Percentiles rank a stretch among this genome's conserved stretches.
phyloP scores from a whole-genome alignment of 768 basidiomycete species.

The Boletus patriciae region DNA sequence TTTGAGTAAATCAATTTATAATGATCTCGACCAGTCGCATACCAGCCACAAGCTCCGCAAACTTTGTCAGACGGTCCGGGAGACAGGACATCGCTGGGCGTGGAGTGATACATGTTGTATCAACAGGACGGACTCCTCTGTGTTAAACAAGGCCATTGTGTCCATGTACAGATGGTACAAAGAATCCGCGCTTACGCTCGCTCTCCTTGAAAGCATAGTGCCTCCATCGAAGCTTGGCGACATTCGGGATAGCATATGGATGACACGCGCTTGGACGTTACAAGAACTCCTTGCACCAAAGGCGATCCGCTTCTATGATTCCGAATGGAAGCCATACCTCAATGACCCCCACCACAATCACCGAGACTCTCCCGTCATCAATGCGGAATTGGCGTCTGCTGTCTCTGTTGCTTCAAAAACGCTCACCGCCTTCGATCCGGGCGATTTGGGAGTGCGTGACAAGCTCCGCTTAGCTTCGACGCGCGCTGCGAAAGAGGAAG shows the following conservation, averaged over 20 bases:
- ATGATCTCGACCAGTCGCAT: neutral
- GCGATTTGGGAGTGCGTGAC: neutral
- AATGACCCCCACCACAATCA: neutral
- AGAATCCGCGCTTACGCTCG: neutral
- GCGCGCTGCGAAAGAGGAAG: neutral
- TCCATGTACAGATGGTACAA: slow-evolving; percentile 12
- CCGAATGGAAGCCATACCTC: slow-evolving; percentile 3
- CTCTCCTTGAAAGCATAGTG: neutral
- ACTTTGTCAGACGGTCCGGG: neutral
- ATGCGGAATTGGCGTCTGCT: neutral
- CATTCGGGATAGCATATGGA: slow-evolving; percentile 3
- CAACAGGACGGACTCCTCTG: neutral
- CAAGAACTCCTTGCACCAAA: slow-evolving; percentile 10
- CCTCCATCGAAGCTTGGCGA: neutral
- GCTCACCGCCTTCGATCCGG: neutral
- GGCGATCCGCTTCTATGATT: slow-evolving; percentile 10
- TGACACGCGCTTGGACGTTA: slow-evolving; percentile 6
- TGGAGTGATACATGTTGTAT: slow-evolving; percentile 8
- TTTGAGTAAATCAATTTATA: neutral
- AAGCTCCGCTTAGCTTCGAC: slow-evolving; percentile 5
- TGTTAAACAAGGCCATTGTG: neutral
- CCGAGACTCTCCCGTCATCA: slow-evolving; percentile 1
- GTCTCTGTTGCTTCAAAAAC: neutral
- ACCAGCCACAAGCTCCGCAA: slow-evolving; percentile 1
- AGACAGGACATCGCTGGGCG: slow-evolving; percentile 1